Evolutionary conservation across 106 monocot species (phyloP).

Genomic region (Chionographis japonica): DNA sequence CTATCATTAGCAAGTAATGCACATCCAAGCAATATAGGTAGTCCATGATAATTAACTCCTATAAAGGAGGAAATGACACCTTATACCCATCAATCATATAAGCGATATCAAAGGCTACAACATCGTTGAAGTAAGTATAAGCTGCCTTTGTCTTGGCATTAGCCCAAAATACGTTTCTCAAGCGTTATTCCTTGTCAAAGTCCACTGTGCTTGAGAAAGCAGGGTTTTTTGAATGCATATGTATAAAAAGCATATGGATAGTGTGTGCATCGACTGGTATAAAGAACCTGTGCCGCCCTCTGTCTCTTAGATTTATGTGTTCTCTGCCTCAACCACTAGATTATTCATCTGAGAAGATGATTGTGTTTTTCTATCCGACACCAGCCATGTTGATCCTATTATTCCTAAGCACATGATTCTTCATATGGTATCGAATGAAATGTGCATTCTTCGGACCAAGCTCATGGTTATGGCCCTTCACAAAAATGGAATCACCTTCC

Average conservation of each 20-base stretch:
- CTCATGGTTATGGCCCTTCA: too few relatives aligned
- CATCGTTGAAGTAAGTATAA: constrained; percentile 16
- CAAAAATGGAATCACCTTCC: too few relatives aligned
- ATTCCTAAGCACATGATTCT: too few relatives aligned
- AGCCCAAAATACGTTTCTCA: constrained; percentile 14
- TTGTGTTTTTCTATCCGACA: too few relatives aligned
- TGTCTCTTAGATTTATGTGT: neutral
- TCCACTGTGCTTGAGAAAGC: constrained; percentile 5
- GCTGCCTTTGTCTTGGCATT: neutral
- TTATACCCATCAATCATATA: constrained; percentile 13
- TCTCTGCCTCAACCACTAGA: neutral
- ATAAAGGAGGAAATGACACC: constrained; percentile 8
- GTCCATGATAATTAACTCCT: constrained; percentile 23
- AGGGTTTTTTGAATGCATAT: constrained; percentile 1
- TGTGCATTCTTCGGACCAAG: too few relatives aligned
- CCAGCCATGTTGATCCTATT: neutral
- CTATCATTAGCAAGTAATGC: constrained; percentile 11
- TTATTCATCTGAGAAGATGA: too few relatives aligned
- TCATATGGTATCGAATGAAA: too few relatives aligned
- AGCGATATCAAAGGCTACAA: constrained; percentile 8
- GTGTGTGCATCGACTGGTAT: neutral
- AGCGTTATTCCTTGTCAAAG: neutral
- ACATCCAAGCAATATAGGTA: constrained; percentile 12
- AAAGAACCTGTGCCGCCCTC: neutral
- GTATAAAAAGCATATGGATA: neutral